Evolutionary conservation across 75 land plant genomes (phyloP).

Genomic region (Cunninghamia lanceolata): DNA sequence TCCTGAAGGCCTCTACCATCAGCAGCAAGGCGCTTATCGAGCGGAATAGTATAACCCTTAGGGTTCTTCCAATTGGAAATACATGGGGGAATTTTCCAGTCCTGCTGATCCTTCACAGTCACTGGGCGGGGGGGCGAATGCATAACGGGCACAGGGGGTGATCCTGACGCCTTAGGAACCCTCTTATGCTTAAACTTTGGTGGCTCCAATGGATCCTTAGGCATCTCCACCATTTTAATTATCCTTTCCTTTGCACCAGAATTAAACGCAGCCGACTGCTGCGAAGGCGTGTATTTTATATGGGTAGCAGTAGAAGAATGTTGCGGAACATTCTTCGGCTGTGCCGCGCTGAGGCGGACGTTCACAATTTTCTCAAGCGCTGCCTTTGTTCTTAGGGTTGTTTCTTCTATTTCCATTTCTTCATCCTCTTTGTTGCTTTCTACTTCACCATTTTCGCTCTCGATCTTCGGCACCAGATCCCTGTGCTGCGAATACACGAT

Average conservation of each 20-base stretch:
- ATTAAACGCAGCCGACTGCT: constrained; percentile 88
- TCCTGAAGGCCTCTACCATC: constrained; percentile 98
- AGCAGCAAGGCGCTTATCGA: constrained; percentile 92
- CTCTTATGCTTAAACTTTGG: constrained; percentile 99
- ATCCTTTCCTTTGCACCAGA: constrained; percentile 94
- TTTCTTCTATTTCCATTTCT: constrained; percentile 64
- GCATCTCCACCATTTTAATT: constrained; percentile 94
- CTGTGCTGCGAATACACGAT: constrained; percentile 84
- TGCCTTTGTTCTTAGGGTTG: constrained; percentile 72
- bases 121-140: constrained; percentile 95
- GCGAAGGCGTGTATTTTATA: constrained; percentile 91
- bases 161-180: constrained; percentile 89
- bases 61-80: constrained; percentile 99
- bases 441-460: constrained; percentile 25
- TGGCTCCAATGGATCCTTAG: constrained; percentile 91
- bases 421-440: constrained; percentile 40
- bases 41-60: constrained; percentile 94
- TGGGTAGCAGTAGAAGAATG: constrained; percentile 57
- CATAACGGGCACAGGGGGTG: constrained; percentile 97
- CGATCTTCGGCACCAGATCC: constrained; percentile 80
- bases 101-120: constrained; percentile 97
- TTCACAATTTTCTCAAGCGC: constrained; percentile 90
- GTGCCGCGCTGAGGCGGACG: constrained; percentile 85
- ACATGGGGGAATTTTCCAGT: constrained; percentile 99
- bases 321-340: constrained; percentile 85